Conservation (phyloP, 805 yeast genomes). For the Ogataea ramenticola region DNA sequence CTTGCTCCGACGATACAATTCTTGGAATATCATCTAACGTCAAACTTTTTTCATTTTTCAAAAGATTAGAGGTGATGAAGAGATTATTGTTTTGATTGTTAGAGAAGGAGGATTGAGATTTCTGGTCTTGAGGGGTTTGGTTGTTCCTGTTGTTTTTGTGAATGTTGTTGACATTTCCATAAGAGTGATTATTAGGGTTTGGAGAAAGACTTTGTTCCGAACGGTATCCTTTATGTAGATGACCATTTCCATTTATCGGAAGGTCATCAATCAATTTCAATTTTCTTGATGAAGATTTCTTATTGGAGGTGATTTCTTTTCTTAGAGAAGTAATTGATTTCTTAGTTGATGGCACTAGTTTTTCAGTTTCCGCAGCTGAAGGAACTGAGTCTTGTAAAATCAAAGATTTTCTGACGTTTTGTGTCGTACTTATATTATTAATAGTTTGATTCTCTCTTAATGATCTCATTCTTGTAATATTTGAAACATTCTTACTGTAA, state of each 20-base stretch:
- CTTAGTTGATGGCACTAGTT: not conserved
- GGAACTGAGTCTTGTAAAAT: constrained; percentile 59
- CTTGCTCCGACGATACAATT: constrained; percentile 95
- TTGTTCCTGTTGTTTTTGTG: constrained; percentile 2
- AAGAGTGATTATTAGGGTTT: too few species aligned
- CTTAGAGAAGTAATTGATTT: constrained; percentile 8
- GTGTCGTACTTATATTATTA: constrained; percentile 40
- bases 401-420: constrained; percentile 58
- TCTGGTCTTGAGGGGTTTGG: not conserved
- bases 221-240: constrained; percentile 12
- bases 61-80: constrained; percentile 60
- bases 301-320: constrained; percentile 17
- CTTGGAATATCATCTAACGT: constrained; percentile 95
- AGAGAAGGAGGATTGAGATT: constrained; percentile 1
- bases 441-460: constrained; percentile 60
- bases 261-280: constrained; percentile 23
- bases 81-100: constrained; percentile 17
- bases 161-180: too few species aligned
- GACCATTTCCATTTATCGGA: too few species aligned
- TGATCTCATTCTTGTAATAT: constrained; percentile 69
- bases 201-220: too few species aligned
- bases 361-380: constrained; percentile 25
- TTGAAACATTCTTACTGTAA: constrained; percentile 49
- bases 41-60: constrained; percentile 75
- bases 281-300: constrained; percentile 24